phyloP scores from a whole-genome alignment of 2,329 filamentous ascomycete species.

The Macroventuria anomochaeta region DNA sequence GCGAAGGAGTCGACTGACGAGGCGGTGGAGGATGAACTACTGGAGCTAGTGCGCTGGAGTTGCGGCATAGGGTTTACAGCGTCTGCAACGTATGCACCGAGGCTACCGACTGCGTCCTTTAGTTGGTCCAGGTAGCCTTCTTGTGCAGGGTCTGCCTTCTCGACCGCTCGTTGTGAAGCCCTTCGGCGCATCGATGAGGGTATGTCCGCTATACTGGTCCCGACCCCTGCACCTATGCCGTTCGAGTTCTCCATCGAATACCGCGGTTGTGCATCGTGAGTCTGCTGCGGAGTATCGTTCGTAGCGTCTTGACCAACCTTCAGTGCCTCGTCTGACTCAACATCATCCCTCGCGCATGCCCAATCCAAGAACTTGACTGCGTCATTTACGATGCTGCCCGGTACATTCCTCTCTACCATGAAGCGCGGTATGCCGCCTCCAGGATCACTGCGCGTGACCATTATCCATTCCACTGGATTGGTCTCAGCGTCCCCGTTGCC shows the following conservation, averaged over 20 bases:
- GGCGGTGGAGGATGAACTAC: conserved; percentile 31
- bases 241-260: conserved; percentile 43
- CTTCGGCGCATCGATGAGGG: conserved; percentile 28
- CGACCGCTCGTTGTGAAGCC: conserved; percentile 26
- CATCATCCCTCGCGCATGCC: conserved; percentile 63
- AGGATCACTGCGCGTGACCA: conserved; percentile 88
- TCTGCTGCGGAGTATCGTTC: conserved; percentile 34
- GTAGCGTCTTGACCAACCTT: background rate
- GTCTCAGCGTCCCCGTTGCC: conserved; percentile 56
- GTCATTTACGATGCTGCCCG: conserved; percentile 78
- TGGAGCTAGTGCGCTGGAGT: conserved; percentile 33
- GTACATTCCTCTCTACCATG: conserved; percentile 89
- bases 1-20: conserved; percentile 49
- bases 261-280: conserved; percentile 23
- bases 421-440: conserved; percentile 88
- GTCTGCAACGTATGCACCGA: conserved; percentile 27
- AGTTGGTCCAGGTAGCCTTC: conserved; percentile 24
- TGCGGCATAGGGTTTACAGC: conserved; percentile 29
- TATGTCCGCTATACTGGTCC: conserved; percentile 46
- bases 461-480: conserved; percentile 85
- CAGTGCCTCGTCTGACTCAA: conserved; percentile 38
- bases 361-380: conserved; percentile 83
- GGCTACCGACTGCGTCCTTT: conserved; percentile 15
- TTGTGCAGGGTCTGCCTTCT: conserved; percentile 14
- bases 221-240: conserved; percentile 47